Base-by-base conservation (phyloP, 2,329 filamentous ascomycete species). In the Colletotrichum incanum region DNA sequence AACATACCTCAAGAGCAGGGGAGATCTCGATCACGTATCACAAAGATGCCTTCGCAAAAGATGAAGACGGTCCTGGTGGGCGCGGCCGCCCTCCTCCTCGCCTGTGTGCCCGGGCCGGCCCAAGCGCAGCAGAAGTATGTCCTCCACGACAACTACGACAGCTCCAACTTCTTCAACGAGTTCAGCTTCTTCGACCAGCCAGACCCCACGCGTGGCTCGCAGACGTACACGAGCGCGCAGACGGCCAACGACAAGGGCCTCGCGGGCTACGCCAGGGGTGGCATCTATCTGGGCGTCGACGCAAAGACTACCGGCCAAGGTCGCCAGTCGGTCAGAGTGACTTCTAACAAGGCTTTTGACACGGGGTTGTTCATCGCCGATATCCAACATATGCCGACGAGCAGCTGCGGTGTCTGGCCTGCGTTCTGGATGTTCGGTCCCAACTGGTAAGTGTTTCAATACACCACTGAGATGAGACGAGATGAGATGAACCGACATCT, bases 171-270 rank as follows among this genome's bases (percentile, higher is more conserved):
- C 80, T 90, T 90, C 79, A 75, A 83, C 26, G 80, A 82, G 63
- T 90, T 90, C 77, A 82, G 85, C 69, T 91, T 92, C 82, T 91
- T 87, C 81, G 83, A 79, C 64, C 82, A 80, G 4, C 71, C 82
- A 0, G 94, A 96, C 77, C 94, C 94, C 0, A 96, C 94, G 2
- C 77, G 91, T 74, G 94, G 94, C 41, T 94, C 91, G 76, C 94
- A 96, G 76, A 82, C 89, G 72, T 96, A 95, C 77, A 87, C 91
- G 65, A 84, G 89, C 75, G 85, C 87, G 62, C 70, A 79, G n/a
- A 88, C 86, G 1, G 93, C 93, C 67, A 87, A 88, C 71, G 77
- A 79, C n/a, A 79, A 82, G 47, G 86, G 87, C 20, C 85, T 95
- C 11, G 90, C 92, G 73, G 88, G 87, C 73, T 89, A 86, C 74